Evolutionary conservation across 306 rosid species (phyloP).

Genomic region (Cicer yamashitae): DNA sequence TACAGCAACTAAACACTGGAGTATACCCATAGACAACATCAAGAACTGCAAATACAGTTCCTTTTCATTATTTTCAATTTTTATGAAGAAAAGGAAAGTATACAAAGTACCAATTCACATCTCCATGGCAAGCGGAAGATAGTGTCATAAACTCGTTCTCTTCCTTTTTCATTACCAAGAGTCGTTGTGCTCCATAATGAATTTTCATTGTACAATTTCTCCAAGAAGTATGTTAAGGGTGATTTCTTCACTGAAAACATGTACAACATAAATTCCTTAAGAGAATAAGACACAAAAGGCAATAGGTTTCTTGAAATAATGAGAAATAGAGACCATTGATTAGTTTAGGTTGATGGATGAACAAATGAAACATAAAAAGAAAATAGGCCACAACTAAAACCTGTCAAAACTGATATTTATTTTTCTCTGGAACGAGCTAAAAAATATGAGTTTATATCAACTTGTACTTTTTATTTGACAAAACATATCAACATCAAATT

Average conservation of each 20-base stretch:
- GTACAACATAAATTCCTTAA: constrained; percentile 4
- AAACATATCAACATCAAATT: not conserved
- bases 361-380: constrained; percentile 12
- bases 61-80: constrained; percentile 8
- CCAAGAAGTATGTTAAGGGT: constrained; percentile 74
- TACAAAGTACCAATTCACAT: constrained; percentile 84
- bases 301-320: constrained; percentile 7
- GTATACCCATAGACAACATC: not conserved
- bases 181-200: constrained; percentile 84
- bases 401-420: not conserved
- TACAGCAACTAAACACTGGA: constrained; percentile 16
- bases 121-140: constrained; percentile 99
- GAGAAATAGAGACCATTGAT: not conserved
- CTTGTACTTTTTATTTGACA: too few species aligned
- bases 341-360: not conserved
- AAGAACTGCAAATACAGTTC: constrained; percentile 20
- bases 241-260: constrained; percentile 66
- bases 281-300: constrained; percentile 20
- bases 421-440: not conserved
- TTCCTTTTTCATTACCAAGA: constrained; percentile 78
- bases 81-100: constrained; percentile 33
- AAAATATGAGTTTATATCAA: not conserved
- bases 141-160: constrained; percentile 91
- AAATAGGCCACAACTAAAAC: not conserved
- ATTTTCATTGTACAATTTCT: constrained; percentile 81